These are phyloP conservation scores for Neofusicoccum kwambonambiense DNA, from an alignment of 2,329 filamentous ascomycete genomes.

Conservation along the genomic window DNA sequence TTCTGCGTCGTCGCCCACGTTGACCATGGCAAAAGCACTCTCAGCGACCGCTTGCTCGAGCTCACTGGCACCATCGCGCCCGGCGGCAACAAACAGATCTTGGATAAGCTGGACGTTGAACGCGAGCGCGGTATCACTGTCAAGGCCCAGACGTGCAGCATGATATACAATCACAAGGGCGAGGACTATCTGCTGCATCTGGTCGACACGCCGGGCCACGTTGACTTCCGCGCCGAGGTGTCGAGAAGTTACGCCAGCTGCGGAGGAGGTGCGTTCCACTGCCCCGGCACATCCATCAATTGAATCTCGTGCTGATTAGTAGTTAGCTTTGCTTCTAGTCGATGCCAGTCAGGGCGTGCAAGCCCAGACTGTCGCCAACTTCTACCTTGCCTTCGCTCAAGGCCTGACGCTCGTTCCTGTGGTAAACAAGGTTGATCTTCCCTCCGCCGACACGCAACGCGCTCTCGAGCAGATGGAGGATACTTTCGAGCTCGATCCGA, in stretches of 20 bases:
- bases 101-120: constrained; percentile 97
- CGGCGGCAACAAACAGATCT: constrained; percentile 87
- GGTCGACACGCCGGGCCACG: constrained; percentile 95
- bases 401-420: constrained; percentile 84
- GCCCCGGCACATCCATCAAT: background rate
- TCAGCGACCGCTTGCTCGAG: constrained; percentile 89
- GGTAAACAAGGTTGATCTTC: constrained; percentile 94
- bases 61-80: constrained; percentile 87
- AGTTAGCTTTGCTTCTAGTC: constrained; percentile 75
- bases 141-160: constrained; percentile 97
- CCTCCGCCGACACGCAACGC: constrained; percentile 80
- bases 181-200: constrained; percentile 91
- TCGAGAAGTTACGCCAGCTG: constrained; percentile 95
- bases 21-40: constrained; percentile 96
- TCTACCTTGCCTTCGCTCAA: constrained; percentile 94
- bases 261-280: constrained; percentile 59
- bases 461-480: constrained; percentile 82
- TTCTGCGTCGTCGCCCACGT: constrained; percentile 99
- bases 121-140: constrained; percentile 95
- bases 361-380: constrained; percentile 97
- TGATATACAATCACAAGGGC: constrained; percentile 87
- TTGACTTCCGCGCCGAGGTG: constrained; percentile 96
- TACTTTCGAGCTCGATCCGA: constrained; percentile 82
- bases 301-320: constrained; percentile 12
- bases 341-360: constrained; percentile 96